Evolutionary conservation across 179 eudicot species (phyloP).

Genomic region (Vitellaria paradoxa): DNA sequence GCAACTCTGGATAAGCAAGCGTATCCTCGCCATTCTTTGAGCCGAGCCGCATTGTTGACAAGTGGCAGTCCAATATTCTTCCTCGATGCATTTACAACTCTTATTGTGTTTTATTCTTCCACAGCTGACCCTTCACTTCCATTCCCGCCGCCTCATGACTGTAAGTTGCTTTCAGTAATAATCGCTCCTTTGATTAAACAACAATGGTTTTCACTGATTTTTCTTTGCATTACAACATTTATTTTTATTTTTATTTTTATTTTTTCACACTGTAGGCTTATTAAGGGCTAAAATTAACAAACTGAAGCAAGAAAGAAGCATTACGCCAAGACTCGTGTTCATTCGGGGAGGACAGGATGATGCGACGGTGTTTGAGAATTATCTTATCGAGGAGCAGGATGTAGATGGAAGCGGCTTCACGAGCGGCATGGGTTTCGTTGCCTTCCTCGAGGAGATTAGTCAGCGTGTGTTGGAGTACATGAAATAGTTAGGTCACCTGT

Average conservation of each 20-base stretch:
- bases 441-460: slow-evolving; percentile 87
- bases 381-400: slow-evolving; percentile 95
- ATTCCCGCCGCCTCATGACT: slow-evolving; percentile 93
- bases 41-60: slow-evolving; percentile 92
- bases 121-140: slow-evolving; percentile 89
- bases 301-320: slow-evolving; percentile 92
- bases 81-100: slow-evolving; percentile 85
- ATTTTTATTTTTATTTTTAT: background rate
- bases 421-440: slow-evolving; percentile 83
- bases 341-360: slow-evolving; percentile 89
- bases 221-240: background rate
- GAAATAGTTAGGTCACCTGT: slow-evolving; percentile 26
- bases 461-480: slow-evolving; percentile 72
- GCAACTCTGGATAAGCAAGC: slow-evolving; percentile 84
- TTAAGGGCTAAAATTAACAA: slow-evolving; percentile 72
- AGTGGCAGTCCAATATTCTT: slow-evolving; percentile 97
- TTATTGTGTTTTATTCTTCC: slow-evolving; percentile 89
- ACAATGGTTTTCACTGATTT: background rate
- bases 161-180: slow-evolving; percentile 44
- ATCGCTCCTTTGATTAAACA: background rate
- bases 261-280: slow-evolving; percentile 47
- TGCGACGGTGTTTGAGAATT: slow-evolving; percentile 78
- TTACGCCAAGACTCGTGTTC: slow-evolving; percentile 85
- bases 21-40: slow-evolving; percentile 94
- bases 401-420: slow-evolving; percentile 88